A percentile compares a stretch with the other conserved stretches of the same genome.
Conservation (phyloP, 2,329 filamentous ascomycete species). For the Alternaria postmessia region DNA sequence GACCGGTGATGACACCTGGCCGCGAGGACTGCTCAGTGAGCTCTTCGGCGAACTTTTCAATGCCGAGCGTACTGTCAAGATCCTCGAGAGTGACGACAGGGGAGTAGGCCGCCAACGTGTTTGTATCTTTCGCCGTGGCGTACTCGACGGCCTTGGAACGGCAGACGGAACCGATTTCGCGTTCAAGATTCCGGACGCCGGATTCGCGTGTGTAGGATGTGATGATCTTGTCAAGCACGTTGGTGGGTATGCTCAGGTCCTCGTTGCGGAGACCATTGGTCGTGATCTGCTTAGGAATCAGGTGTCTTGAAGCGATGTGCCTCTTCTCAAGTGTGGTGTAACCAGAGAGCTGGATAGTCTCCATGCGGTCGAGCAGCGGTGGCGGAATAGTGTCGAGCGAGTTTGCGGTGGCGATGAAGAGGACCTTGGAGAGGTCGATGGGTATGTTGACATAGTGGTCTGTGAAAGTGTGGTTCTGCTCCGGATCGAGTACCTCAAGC, state of each 20-base stretch:
- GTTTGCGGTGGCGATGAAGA: conserved; percentile 98
- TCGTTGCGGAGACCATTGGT: conserved; percentile 83
- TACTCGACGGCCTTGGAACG: conserved; percentile 87
- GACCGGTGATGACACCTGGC: conserved; percentile 92
- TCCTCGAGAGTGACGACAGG: conserved; percentile 78
- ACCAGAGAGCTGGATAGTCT: conserved; percentile 89
- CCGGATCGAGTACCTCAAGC: conserved; percentile 96
- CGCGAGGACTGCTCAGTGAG: conserved; percentile 83
- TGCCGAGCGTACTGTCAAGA: conserved; percentile 88
- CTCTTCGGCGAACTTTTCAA: conserved; percentile 94
- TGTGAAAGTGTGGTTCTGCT: conserved; percentile 93
- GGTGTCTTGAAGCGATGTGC: conserved; percentile 89
- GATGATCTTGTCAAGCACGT: conserved; percentile 93
- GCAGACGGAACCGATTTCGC: conserved; percentile 93
- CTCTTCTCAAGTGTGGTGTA: conserved; percentile 98
- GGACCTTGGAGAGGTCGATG: conserved; percentile 92
- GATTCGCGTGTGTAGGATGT: conserved; percentile 96
- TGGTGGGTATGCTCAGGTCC: conserved; percentile 78
- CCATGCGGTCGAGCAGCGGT: conserved; percentile 96
- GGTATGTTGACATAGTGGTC: conserved; percentile 98
- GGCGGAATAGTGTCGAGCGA: conserved; percentile 91
- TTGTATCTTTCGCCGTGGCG: conserved; percentile 84
- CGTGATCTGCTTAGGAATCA: conserved; percentile 95
- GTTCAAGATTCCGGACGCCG: conserved; percentile 93
- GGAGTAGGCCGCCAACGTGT: conserved; percentile 71